Evolutionary conservation across 1,284 basidiomycete genomes (phyloP).

Genomic region (Entoloma clypeatum): DNA sequence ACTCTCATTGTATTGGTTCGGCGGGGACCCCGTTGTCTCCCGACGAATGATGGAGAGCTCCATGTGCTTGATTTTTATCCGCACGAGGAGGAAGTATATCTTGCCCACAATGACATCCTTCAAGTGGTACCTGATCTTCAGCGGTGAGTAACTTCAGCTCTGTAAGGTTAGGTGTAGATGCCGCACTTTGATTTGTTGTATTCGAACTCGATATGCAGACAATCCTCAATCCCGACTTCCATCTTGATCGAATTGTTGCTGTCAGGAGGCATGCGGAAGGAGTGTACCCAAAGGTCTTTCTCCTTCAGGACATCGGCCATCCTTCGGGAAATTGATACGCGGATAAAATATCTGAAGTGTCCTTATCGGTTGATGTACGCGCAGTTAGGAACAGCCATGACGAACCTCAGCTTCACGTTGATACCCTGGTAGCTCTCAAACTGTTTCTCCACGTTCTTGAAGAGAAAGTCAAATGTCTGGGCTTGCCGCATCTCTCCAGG

Average conservation of each 20-base stretch:
- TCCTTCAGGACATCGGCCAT: constrained; percentile 94
- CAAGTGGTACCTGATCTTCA: constrained; percentile 77
- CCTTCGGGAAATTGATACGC: constrained; percentile 85
- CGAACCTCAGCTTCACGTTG: constrained; percentile 93
- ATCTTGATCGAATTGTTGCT: constrained; percentile 98
- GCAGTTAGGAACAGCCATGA: constrained; percentile 7
- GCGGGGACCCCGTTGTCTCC: constrained; percentile 93
- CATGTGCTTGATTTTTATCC: constrained; percentile 99
- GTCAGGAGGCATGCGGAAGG: constrained; percentile 97
- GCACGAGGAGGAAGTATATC: constrained; percentile 97
- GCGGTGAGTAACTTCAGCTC: constrained; percentile 3
- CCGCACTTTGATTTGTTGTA: constrained; percentile 98
- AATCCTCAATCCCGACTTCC: constrained; percentile 99
- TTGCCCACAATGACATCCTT: constrained; percentile 99
- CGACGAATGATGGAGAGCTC: constrained; percentile 96
- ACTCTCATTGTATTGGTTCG: constrained; percentile 98
- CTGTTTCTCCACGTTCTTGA: constrained; percentile 99
- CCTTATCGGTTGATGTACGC: neutral
- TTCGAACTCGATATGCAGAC: constrained; percentile 98
- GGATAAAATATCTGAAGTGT: constrained; percentile 79
- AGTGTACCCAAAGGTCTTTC: constrained; percentile 96
- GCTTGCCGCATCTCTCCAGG: constrained; percentile 94
- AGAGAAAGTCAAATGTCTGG: constrained; percentile 93
- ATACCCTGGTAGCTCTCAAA: constrained; percentile 98
- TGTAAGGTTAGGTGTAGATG: constrained; percentile 1